phyloP scores from a whole-genome alignment of 2,329 filamentous ascomycete species.

The Paraphaeosphaeria sporulosa region DNA sequence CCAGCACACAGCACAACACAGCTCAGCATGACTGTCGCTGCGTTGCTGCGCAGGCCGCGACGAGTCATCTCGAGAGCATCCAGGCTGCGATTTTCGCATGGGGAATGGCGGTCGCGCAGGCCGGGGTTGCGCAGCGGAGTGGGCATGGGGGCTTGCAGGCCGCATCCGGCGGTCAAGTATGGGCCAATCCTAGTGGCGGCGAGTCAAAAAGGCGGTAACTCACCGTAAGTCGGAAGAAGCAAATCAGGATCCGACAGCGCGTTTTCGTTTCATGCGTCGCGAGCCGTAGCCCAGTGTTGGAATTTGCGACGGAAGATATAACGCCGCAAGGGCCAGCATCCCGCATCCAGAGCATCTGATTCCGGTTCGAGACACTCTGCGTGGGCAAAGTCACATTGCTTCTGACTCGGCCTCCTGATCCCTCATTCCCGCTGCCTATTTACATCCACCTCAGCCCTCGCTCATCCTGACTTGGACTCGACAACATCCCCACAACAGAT shows the following conservation, averaged over 20 bases:
- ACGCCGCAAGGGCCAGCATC: conserved; percentile 38
- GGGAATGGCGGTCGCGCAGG: conserved; percentile 35
- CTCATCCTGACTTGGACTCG: conserved; percentile 16
- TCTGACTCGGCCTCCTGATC: conserved; percentile 47
- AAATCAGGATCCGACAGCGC: conserved; percentile 36
- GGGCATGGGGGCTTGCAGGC: conserved; percentile 28
- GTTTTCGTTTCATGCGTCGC: conserved; percentile 35
- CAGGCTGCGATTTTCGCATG: conserved; percentile 31
- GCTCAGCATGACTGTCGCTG: conserved; percentile 16
- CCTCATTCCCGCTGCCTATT: conserved; percentile 13
- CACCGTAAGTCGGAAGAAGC: conserved; percentile 40
- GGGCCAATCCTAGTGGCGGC: conserved; percentile 30
- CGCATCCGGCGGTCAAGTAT: conserved; percentile 35
- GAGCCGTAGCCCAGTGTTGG: conserved; percentile 32
- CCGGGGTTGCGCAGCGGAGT: conserved; percentile 32
- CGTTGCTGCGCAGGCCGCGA: conserved; percentile 24
- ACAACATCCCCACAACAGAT: conserved; percentile 19
- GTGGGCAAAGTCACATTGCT: conserved; percentile 29
- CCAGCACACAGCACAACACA: conserved; percentile 13
- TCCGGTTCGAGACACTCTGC: conserved; percentile 36
- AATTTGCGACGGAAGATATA: conserved; percentile 40
- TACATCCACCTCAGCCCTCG: conserved; percentile 16
- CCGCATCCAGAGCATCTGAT: conserved; percentile 42
- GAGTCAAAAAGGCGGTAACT: conserved; percentile 40
- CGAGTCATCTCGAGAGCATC: conserved; percentile 35